Evolutionary conservation across 139 green algal genomes (phyloP).

Genomic region (Dunaliella primolecta): DNA sequence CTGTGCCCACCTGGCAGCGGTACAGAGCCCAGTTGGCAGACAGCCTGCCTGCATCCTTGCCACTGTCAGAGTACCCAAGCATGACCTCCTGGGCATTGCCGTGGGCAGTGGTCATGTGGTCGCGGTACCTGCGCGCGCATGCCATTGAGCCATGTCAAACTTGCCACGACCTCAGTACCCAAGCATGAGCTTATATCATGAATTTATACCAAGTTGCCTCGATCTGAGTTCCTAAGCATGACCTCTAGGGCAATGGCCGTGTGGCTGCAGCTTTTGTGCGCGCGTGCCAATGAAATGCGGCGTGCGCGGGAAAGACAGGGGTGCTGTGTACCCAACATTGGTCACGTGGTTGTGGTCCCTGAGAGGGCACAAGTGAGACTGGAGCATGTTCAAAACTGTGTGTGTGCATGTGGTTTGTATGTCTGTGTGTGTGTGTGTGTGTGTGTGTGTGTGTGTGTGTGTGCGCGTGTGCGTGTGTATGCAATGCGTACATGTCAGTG

Average conservation of each 20-base stretch:
- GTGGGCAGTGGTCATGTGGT: conserved; percentile 53
- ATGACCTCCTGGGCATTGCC: conserved; percentile 83
- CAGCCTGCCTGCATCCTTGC: conserved; percentile 94
- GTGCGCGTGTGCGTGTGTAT: neutral
- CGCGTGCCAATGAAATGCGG: too few relatives aligned
- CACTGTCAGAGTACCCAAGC: conserved; percentile 96
- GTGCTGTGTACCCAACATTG: too few relatives aligned
- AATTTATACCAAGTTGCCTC: too few relatives aligned
- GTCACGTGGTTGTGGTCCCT: too few relatives aligned
- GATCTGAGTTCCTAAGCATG: too few relatives aligned
- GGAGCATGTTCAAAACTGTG: neutral
- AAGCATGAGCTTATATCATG: too few relatives aligned
- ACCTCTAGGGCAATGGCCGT: too few relatives aligned
- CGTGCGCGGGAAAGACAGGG: too few relatives aligned
- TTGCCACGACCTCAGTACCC: too few relatives aligned
- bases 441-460: neutral
- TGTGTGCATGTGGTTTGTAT: neutral
- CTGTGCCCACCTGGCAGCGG: conserved; percentile 18
- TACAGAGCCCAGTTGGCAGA: conserved; percentile 92
- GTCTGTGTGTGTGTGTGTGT: neutral
- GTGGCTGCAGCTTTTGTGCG: too few relatives aligned
- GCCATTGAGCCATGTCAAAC: neutral
- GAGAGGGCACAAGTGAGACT: too few relatives aligned
- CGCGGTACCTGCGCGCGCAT: conserved; percentile 40
- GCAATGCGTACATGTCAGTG: too few relatives aligned